These are phyloP conservation scores for Camelina sativa DNA, from an alignment of 345 rosid genomes.

Conservation along the genomic window DNA sequence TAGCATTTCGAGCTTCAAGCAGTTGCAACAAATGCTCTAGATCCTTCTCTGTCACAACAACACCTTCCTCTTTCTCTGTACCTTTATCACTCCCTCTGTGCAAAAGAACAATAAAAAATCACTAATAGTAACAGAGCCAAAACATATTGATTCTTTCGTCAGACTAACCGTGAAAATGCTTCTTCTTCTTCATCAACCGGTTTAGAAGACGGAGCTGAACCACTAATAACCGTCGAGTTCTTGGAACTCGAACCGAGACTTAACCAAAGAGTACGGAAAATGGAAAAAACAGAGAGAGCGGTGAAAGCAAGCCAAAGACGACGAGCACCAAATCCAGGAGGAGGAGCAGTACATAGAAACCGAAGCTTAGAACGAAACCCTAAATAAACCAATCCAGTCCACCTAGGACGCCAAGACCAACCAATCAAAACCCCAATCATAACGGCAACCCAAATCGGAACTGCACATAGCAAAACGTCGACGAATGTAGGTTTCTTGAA, in stretches of 20 bases:
- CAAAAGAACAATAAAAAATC: constrained; percentile 6
- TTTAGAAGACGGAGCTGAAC: not conserved
- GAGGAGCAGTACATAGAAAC: constrained; percentile 89
- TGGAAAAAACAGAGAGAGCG: constrained; percentile 84
- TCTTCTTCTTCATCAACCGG: constrained; percentile 25
- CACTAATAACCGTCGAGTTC: constrained; percentile 36
- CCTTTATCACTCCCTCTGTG: constrained; percentile 46
- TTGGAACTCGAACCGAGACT: constrained; percentile 50
- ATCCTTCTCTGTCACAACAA: constrained; percentile 71
- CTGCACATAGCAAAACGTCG: constrained; percentile 89
- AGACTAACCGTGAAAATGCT: constrained; percentile 50
- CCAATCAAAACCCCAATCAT: constrained; percentile 97
- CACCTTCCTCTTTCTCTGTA: constrained; percentile 50
- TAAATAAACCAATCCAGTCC: constrained; percentile 84
- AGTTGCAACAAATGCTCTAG: constrained; percentile 71
- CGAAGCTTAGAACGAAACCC: constrained; percentile 82
- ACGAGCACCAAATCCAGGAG: constrained; percentile 94
- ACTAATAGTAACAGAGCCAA: not conserved
- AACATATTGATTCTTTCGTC: not conserved
- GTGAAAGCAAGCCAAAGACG: constrained; percentile 92
- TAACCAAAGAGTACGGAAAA: constrained; percentile 74
- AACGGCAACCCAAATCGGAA: constrained; percentile 95
- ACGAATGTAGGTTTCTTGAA: constrained; percentile 73
- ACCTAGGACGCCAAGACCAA: constrained; percentile 97
- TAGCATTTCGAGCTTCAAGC: constrained; percentile 68